Conservation (phyloP, 106 monocot species). For the Phalaenopsis equestris region DNA sequence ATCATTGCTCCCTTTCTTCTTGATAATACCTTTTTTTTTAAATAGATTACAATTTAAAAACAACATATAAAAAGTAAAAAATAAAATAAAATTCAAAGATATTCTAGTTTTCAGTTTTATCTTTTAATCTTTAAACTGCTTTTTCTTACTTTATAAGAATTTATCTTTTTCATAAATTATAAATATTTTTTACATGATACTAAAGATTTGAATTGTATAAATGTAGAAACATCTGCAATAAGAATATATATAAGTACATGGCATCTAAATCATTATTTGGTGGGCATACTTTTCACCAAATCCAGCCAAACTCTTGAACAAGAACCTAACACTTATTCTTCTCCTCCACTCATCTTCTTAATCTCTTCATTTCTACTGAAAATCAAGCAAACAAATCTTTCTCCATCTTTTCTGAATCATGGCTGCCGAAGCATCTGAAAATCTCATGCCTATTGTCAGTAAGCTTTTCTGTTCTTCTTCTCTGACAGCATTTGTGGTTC, state of each 20-base stretch:
- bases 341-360: neutral
- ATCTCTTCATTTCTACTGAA: neutral
- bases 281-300: neutral
- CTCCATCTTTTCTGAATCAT: neutral
- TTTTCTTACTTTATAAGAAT: too few species aligned
- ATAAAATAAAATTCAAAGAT: too few species aligned
- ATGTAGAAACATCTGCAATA: neutral
- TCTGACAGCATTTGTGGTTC: constrained; percentile 32
- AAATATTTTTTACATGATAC: too few species aligned
- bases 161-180: too few species aligned
- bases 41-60: neutral
- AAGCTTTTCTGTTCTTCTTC: constrained; percentile 52
- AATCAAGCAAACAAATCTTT: neutral
- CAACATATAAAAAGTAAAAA: neutral
- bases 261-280: too few species aligned
- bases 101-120: too few species aligned
- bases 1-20: constrained; percentile 8
- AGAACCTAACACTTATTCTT: neutral
- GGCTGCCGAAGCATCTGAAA: constrained; percentile 19
- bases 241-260: neutral
- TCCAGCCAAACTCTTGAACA: constrained; percentile 11
- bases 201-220: too few species aligned
- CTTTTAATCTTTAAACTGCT: too few species aligned
- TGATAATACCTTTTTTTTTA: too few species aligned
- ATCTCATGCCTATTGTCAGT: constrained; percentile 47